A percentile compares a stretch with the other conserved stretches of the same genome.
These are phyloP conservation scores for Excoecaria cochinchinensis DNA, from an alignment of 345 rosid species.

Conservation along the genomic window DNA sequence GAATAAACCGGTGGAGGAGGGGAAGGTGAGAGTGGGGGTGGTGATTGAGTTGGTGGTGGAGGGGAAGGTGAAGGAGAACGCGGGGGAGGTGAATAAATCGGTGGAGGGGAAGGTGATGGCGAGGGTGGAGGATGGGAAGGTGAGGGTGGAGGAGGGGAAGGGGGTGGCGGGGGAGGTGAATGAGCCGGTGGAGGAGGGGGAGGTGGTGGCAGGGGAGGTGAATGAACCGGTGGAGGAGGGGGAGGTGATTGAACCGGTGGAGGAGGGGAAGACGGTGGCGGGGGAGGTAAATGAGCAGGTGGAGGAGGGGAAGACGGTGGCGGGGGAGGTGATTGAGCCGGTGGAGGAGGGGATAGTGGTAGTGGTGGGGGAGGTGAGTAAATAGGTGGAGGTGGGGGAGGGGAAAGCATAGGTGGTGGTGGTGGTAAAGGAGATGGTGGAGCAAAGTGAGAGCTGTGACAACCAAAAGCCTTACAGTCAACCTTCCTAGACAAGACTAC, in stretches of 20 bases:
- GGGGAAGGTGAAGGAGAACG: constrained; percentile 30
- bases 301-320: not conserved
- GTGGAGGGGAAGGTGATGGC: not conserved
- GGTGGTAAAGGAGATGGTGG: constrained; percentile 30
- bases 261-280: no score
- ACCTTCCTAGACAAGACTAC: constrained; percentile 47
- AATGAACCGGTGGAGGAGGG: no score
- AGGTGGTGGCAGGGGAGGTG: no score
- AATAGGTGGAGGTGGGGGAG: not conserved
- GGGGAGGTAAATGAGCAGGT: constrained; percentile 16
- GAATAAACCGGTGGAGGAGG: constrained; percentile 14
- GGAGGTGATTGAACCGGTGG: constrained; percentile 17
- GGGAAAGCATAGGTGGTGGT: constrained; percentile 13
- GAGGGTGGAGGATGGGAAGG: no score
- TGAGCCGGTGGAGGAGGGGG: no score
- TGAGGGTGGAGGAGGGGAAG: no score
- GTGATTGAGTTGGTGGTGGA: constrained; percentile 14
- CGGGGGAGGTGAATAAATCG: constrained; percentile 19
- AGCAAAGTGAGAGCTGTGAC: constrained; percentile 31
- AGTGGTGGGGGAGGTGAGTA: not conserved
- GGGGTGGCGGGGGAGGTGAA: no score
- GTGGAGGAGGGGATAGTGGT: no score
- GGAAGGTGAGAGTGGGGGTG: constrained; percentile 18
- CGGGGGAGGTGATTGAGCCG: no score
- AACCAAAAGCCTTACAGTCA: constrained; percentile 49